These are phyloP conservation scores for Fulvia fulva DNA, from an alignment of 2,329 filamentous ascomycete genomes.

Conservation along the genomic window DNA sequence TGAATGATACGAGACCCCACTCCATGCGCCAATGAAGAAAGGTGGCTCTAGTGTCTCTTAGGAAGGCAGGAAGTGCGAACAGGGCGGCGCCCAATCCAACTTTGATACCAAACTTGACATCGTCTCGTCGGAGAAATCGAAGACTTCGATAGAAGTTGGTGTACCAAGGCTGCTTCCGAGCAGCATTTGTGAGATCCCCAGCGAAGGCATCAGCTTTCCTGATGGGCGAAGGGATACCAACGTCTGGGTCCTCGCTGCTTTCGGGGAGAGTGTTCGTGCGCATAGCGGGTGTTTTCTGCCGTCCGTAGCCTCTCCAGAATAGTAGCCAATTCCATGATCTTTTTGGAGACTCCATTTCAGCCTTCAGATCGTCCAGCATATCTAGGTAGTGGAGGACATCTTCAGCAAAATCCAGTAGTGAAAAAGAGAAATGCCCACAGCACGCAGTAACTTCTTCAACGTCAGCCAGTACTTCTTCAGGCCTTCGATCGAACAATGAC, in stretches of 20 bases:
- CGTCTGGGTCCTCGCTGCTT: constrained; percentile 22
- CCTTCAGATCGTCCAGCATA: constrained; percentile 78
- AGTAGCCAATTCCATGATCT: constrained; percentile 80
- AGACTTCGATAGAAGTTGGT: constrained; percentile 55
- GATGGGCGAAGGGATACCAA: constrained; percentile 27
- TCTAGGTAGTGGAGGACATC: constrained; percentile 81
- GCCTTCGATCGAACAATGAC: constrained; percentile 19
- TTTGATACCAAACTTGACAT: constrained; percentile 79
- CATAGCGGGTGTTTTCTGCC: constrained; percentile 1
- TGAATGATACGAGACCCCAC: constrained; percentile 94
- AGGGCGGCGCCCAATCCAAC: constrained; percentile 85
- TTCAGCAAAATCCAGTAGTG: constrained; percentile 82
- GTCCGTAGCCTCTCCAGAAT: constrained; percentile 58
- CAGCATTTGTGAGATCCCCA: constrained; percentile 13
- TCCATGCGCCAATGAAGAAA: constrained; percentile 91
- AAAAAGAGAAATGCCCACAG: constrained; percentile 94
- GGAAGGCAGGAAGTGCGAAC: constrained; percentile 85
- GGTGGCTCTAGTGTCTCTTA: constrained; percentile 69
- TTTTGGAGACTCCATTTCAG: constrained; percentile 56
- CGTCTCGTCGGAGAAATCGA: constrained; percentile 58
- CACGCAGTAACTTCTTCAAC: constrained; percentile 97
- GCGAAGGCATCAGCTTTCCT: constrained; percentile 30
- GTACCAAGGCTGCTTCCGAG: constrained; percentile 28
- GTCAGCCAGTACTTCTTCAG: constrained; percentile 74
- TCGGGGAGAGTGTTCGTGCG: constrained; percentile 23